phyloP scores from a whole-genome alignment of 1,284 basidiomycete genomes.

The Melampsora larici-populina region DNA sequence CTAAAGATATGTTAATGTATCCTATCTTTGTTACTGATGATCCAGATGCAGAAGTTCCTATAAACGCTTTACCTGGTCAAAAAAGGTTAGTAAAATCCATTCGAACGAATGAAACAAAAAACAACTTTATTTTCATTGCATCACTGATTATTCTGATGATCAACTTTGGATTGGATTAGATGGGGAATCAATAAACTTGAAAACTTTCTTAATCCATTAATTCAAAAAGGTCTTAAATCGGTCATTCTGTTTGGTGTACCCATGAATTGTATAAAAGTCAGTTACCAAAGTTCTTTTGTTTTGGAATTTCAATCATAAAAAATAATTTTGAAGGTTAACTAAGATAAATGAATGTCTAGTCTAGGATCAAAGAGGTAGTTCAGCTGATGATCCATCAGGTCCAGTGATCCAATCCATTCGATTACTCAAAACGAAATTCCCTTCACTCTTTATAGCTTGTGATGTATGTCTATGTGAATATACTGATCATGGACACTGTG shows the following conservation, averaged over 20 bases:
- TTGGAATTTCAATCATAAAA: neutral
- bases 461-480: constrained; percentile 99
- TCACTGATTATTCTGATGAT: no score
- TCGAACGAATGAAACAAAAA: neutral
- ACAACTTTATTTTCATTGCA: no score
- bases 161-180: constrained; percentile 46
- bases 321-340: neutral
- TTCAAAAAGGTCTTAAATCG: constrained; percentile 81
- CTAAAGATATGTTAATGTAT: constrained; percentile 93
- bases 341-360: neutral
- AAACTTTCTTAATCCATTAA: constrained; percentile 77
- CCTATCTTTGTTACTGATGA: constrained; percentile 95
- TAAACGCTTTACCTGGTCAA: constrained; percentile 76
- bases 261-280: constrained; percentile 73
- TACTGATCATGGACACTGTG: constrained; percentile 97
- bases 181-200: constrained; percentile 95
- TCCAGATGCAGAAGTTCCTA: constrained; percentile 72
- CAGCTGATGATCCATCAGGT: constrained; percentile 82
- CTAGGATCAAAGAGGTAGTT: constrained; percentile 76
- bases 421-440: constrained; percentile 72
- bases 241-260: constrained; percentile 98
- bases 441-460: constrained; percentile 77
- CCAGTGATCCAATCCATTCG: constrained; percentile 90
- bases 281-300: constrained; percentile 46
- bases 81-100: constrained; percentile 57